Conservation (phyloP, 345 rosid species). For the Sapria himalayana region DNA sequence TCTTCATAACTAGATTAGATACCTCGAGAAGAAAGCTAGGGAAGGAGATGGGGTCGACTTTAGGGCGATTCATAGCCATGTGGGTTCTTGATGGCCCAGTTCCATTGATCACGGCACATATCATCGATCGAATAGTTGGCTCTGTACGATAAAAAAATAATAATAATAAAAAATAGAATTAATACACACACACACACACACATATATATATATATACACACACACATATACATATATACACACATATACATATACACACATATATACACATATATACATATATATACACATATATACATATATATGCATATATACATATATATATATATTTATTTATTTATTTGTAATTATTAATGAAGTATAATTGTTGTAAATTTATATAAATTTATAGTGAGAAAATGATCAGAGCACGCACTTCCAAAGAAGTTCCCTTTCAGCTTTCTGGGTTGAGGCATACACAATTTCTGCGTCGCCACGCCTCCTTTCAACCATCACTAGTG, state of each 20-base stretch:
- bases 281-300: too few relatives aligned
- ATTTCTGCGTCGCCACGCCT: constrained; percentile 78
- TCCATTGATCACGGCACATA: constrained; percentile 92
- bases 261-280: too few relatives aligned
- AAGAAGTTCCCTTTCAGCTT: constrained; percentile 53
- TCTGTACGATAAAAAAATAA: constrained; percentile 20
- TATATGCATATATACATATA: too few relatives aligned
- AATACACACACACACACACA: too few relatives aligned
- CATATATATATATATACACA: too few relatives aligned
- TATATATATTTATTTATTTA: too few relatives aligned
- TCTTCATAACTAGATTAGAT: neutral
- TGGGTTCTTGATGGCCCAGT: constrained; percentile 90
- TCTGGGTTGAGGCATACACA: constrained; percentile 70
- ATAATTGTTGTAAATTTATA: too few relatives aligned
- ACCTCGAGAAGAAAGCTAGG: neutral
- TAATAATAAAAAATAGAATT: neutral
- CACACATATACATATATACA: too few relatives aligned
- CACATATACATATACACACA: too few relatives aligned
- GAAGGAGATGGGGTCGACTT: too few relatives aligned
- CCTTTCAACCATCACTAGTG: constrained; percentile 46
- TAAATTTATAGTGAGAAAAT: too few relatives aligned
- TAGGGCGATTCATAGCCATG: constrained; percentile 55
- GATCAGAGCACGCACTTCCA: constrained; percentile 82
- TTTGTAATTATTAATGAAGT: too few relatives aligned
- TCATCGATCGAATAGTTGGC: constrained; percentile 64